Conservation (phyloP, 805 yeast genomes). For the Ogataea nonfermentans region DNA sequence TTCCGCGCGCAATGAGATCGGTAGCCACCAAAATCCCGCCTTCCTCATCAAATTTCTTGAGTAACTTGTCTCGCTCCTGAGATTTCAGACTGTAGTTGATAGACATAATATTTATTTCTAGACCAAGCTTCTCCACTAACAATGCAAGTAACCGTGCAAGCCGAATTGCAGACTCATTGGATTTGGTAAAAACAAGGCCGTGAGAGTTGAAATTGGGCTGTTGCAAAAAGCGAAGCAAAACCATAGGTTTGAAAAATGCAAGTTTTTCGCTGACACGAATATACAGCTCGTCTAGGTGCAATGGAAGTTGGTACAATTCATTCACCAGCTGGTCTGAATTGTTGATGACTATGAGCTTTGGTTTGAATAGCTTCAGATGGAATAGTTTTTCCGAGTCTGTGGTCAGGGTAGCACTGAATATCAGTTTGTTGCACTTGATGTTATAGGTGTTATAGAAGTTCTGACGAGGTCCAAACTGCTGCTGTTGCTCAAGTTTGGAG, state of each 20-base stretch:
- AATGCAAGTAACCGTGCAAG: constrained; percentile 58
- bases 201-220: constrained; percentile 34
- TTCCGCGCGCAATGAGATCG: constrained; percentile 94
- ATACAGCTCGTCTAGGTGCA: constrained; percentile 38
- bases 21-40: constrained; percentile 68
- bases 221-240: constrained; percentile 55
- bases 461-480: constrained; percentile 26
- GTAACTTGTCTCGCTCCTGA: constrained; percentile 50
- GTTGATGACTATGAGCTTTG: constrained; percentile 74
- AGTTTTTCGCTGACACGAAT: constrained; percentile 32
- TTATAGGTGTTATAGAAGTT: constrained; percentile 36
- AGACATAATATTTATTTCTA: constrained; percentile 36
- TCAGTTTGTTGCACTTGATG: constrained; percentile 53
- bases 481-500: constrained; percentile 35
- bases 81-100: constrained; percentile 60
- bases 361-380: constrained; percentile 63
- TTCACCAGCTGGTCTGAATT: constrained; percentile 41
- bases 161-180: constrained; percentile 87
- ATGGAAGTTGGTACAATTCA: constrained; percentile 63
- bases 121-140: constrained; percentile 32
- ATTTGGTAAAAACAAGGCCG: constrained; percentile 64
- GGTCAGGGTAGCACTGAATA: constrained; percentile 91
- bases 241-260: constrained; percentile 65
- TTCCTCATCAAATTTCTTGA: constrained; percentile 53
- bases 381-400: constrained; percentile 88